These are phyloP conservation scores for Pythium aristosporum DNA, from an alignment of 352 stramenopile species.

Conservation along the genomic window DNA sequence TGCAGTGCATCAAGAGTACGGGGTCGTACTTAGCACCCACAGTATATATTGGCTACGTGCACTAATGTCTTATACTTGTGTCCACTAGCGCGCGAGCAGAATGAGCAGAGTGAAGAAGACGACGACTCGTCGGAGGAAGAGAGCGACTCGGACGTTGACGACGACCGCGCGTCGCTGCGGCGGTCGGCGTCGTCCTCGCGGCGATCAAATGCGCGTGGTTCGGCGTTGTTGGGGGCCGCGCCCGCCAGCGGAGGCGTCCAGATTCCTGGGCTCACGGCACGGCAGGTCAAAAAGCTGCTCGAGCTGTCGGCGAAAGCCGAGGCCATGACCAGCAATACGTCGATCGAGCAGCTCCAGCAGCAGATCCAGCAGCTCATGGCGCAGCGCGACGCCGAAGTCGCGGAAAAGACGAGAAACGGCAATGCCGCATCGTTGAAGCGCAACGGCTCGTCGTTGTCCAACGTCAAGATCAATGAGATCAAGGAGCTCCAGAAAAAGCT, in stretches of 20 bases:
- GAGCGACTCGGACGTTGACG: slow-evolving; percentile 71
- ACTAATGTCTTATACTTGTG: not conserved
- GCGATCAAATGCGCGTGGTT: slow-evolving; percentile 19
- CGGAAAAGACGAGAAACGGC: slow-evolving; percentile 18
- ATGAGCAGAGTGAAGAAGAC: slow-evolving; percentile 56
- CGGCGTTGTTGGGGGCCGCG: slow-evolving; percentile 14
- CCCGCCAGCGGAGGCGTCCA: slow-evolving; percentile 25
- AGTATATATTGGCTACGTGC: not conserved
- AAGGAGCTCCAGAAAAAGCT: slow-evolving; percentile 76
- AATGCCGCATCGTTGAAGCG: slow-evolving; percentile 28
- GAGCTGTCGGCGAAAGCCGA: slow-evolving; percentile 63
- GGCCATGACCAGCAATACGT: slow-evolving; percentile 39
- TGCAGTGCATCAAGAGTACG: slow-evolving; percentile 61
- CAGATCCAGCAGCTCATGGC: slow-evolving; percentile 79
- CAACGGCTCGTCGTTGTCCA: slow-evolving; percentile 34
- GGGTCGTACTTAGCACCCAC: too few relatives aligned
- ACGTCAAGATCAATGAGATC: slow-evolving; percentile 72
- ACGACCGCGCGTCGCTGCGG: slow-evolving; percentile 33
- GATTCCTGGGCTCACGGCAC: slow-evolving; percentile 51
- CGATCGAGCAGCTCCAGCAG: slow-evolving; percentile 61
- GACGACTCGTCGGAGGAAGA: slow-evolving; percentile 61
- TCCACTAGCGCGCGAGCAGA: slow-evolving; percentile 50
- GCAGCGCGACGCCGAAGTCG: slow-evolving; percentile 25
- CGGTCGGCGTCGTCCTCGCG: slow-evolving; percentile 9
- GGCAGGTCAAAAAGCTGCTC: slow-evolving; percentile 70